Conservation (phyloP, 2,329 filamentous ascomycete genomes). For the Trichothecium roseum region DNA sequence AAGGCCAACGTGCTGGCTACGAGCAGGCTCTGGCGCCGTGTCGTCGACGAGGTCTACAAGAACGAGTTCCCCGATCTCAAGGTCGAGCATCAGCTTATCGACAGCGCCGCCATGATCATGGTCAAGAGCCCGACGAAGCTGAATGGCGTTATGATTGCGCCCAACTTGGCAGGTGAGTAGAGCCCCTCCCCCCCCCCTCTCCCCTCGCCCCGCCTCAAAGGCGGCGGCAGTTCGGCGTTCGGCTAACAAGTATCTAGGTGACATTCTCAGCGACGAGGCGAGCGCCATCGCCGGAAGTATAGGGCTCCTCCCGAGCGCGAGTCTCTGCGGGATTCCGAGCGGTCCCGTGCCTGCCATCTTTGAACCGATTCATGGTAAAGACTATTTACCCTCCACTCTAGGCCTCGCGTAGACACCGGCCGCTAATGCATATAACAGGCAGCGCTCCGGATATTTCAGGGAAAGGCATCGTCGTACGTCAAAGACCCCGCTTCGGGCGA, state of each 20-base stretch:
- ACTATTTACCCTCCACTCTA: conserved; percentile 6
- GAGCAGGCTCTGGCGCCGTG: conserved; percentile 73
- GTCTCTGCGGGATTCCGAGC: conserved; percentile 12
- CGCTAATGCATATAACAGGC: conserved; percentile 32
- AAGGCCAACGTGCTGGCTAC: conserved; percentile 93
- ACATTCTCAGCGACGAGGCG: conserved; percentile 11
- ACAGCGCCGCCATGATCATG: conserved; percentile 90
- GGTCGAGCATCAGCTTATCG: conserved; percentile 79
- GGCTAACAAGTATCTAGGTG: conserved; percentile 9
- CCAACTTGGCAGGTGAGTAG: conserved; percentile 41
- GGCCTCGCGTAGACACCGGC: conserved; percentile 2
- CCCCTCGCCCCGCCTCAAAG: conserved; percentile 5
- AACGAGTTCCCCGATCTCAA: conserved; percentile 80
- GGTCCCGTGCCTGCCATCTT: conserved; percentile 10
- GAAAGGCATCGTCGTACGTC: conserved; percentile 15
- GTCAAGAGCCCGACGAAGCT: conserved; percentile 78
- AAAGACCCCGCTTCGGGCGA: conserved; percentile 22
- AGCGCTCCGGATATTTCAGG: conserved; percentile 91
- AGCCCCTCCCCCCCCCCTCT: conserved; percentile 8
- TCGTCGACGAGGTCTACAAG: conserved; percentile 69
- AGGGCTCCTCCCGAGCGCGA: conserved; percentile 12
- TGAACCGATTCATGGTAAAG: conserved; percentile 12
- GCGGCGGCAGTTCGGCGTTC: too few species aligned
- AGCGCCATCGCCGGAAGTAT: conserved; percentile 11
- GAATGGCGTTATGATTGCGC: conserved; percentile 81